Evolutionary conservation across 495 filamentous ascomycete genomes (phyloP), one percentile per base, ranked within the genome.

Genomic region (Beverwykella pulmonaria): DNA sequence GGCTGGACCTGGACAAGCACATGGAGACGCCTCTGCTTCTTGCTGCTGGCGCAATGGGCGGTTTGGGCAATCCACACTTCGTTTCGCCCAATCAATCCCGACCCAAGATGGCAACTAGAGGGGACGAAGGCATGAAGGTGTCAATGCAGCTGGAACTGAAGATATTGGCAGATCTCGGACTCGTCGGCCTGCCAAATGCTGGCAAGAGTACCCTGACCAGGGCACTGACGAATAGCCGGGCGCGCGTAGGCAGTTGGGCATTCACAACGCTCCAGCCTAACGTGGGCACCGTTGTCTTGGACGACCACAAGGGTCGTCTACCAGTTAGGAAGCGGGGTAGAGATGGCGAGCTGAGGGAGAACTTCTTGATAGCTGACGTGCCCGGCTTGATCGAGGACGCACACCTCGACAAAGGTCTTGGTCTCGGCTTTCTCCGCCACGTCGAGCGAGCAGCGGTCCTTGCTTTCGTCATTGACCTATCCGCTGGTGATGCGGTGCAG

Each of bases 211-310:
- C 95, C 0, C 82, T 98, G 8, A 84, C 97, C 5, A 88, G 94
- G 49, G 88, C 93, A 0, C 77, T 98, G 68, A 95, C 85, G 68
- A 88, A 90, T 68, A 92, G 90, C 76, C 86, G 91, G 49, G 89
- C 95, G 1, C 86, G 95, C 17, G 88, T 98, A 27, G 94, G 94
- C 23, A 85, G 91, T 72, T 98, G 94, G 94, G 94, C 92, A 20
- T 98, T 98, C 73, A 98, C 94, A 5, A 98, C 94, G 0, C 81
- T 98, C 6, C 88, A 90, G 46, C 94, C 94, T 0, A 96, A 92
- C 71, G 93, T 98, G 62, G 94, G 94, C 39, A 98, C 95, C 0
- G 91, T 98, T 15, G 88, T 97, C 6, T 81, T 98, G 29, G 94
- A 97, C 71, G 82, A 93, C 66, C 81, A 90, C 75, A 86, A 83